Conservation (phyloP, 306 rosid species). For the Pueraria montana region DNA sequence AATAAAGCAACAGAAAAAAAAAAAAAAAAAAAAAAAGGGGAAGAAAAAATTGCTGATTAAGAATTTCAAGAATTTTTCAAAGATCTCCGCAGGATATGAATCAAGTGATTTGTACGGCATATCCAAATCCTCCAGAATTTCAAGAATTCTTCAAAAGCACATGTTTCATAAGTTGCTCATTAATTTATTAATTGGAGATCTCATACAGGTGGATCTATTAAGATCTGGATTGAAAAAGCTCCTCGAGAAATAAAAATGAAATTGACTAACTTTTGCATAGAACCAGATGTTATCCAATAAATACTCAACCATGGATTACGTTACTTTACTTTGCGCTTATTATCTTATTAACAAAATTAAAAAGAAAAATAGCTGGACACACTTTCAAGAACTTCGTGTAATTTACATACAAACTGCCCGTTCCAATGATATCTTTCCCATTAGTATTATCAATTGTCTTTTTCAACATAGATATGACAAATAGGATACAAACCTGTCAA, state of each 20-base stretch:
- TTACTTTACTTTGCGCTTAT: neutral
- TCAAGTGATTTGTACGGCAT: neutral
- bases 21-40: neutral
- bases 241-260: neutral
- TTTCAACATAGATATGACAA: constrained; percentile 31
- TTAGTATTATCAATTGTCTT: neutral
- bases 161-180: constrained; percentile 2
- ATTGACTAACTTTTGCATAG: neutral
- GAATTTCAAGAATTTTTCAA: neutral
- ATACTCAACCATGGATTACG: constrained; percentile 22
- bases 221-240: neutral
- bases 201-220: neutral
- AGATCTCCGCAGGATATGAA: neutral
- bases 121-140: neutral
- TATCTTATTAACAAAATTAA: neutral
- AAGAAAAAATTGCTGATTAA: neutral
- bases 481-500: constrained; percentile 38
- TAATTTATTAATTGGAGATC: constrained; percentile 1
- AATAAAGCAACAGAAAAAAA: no score
- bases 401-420: constrained; percentile 48
- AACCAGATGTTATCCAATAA: neutral
- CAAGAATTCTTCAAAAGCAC: neutral
- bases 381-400: constrained; percentile 32
- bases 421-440: constrained; percentile 26
- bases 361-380: neutral